These are phyloP conservation scores for Parafenestella ontariensis DNA, from an alignment of 2,329 filamentous ascomycete genomes.

Conservation along the genomic window DNA sequence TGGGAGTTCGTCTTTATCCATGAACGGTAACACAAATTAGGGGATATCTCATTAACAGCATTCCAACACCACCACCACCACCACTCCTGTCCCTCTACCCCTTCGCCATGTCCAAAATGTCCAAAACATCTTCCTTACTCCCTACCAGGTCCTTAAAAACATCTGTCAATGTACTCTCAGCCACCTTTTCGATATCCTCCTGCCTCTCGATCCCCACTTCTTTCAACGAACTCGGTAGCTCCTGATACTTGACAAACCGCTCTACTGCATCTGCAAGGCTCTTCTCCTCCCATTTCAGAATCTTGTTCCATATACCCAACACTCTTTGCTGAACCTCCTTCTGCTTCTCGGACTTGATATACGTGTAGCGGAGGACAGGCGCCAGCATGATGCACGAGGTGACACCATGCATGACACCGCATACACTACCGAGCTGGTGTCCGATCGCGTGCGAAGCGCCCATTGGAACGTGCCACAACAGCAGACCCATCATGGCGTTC, in stretches of 20 bases:
- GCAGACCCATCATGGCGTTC: slow-evolving; percentile 29
- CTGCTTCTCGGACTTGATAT: slow-evolving; percentile 15
- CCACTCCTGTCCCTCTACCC: not conserved
- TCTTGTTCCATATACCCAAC: slow-evolving; percentile 27
- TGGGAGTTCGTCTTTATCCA: no score
- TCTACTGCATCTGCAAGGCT: slow-evolving; percentile 29
- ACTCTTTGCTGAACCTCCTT: slow-evolving; percentile 17
- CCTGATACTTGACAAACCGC: slow-evolving; percentile 24
- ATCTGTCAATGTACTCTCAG: slow-evolving; percentile 32
- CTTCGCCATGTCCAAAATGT: slow-evolving; percentile 15
- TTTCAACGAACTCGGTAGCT: slow-evolving; percentile 24
- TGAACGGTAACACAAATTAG: no score
- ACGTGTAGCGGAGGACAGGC: slow-evolving; percentile 24
- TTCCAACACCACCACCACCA: not conserved
- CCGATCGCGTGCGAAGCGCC: slow-evolving; percentile 32
- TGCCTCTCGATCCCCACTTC: slow-evolving; percentile 27
- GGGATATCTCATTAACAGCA: not conserved
- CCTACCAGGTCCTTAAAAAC: slow-evolving; percentile 11
- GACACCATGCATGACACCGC: slow-evolving; percentile 30
- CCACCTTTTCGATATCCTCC: slow-evolving; percentile 25
- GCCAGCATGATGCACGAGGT: slow-evolving; percentile 32
- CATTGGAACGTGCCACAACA: slow-evolving; percentile 24
- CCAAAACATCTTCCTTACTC: slow-evolving; percentile 16
- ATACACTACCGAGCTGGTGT: slow-evolving; percentile 28
- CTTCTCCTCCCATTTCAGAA: slow-evolving; percentile 20